Evolutionary conservation across 805 yeast genomes (phyloP), one percentile per base, ranked within the genome.

Genomic region (Kurtzmaniella fragi): DNA sequence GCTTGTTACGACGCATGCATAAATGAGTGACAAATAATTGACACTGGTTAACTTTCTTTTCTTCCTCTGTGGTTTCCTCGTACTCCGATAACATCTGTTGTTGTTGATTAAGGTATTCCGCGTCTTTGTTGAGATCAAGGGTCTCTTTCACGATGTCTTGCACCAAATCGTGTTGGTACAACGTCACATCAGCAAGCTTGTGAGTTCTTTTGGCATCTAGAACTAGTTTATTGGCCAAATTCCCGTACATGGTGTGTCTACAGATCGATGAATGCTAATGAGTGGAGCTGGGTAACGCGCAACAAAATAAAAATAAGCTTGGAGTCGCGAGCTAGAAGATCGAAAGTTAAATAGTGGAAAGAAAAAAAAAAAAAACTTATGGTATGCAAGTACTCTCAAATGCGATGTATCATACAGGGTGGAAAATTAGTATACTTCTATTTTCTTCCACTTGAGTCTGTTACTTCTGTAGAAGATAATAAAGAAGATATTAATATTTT

Each of bases 1-100:
- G 66, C 57, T 93, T 95, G 64, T 95, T 90, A 37, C 98, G 65
- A 44, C 93, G 73, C 80, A 89, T 80, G 32, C 88, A 79, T 20
- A 90, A 61, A 45, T 80, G 82, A 5, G 84, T 78, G 5, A 85
- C 84, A 54, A 83, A 80, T 13, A 75, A 61, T 47, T 80, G 87
- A 43, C 85, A 77, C 51, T 80, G 77, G 38, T 75, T 71, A 30
- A 76, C 67, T 44, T 76, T 67, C 50, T 62, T 64, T 42, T 64
- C 65, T 27, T 62, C 70, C 30, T 56, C 59, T 8, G 45, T 43
- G 9, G 44, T 48, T 32, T 57, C 35, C 50, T 46, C 49, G 5
- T 52, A 51, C 5, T 46, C 50, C 14, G 50, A 43, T 10, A 35
- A 38, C 17, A 48, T 34, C 28, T 54, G 48, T 40, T 57, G 56